These are phyloP conservation scores for Talaromyces funiculosus DNA, from an alignment of 2,329 filamentous ascomycete species.

Conservation along the genomic window DNA sequence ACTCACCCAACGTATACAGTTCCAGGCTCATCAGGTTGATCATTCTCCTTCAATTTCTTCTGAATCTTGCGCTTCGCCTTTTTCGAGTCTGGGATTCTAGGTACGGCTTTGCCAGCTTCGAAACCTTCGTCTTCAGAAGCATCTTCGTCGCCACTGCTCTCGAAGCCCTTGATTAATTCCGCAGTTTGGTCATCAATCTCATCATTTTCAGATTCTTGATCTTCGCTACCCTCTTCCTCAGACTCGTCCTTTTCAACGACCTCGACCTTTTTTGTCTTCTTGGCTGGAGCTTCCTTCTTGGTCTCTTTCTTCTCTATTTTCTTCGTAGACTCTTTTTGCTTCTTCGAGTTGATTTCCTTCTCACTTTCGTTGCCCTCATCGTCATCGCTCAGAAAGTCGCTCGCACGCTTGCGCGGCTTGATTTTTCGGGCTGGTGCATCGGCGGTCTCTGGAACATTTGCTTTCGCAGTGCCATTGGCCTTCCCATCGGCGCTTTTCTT, in stretches of 20 bases:
- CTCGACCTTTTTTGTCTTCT: constrained; percentile 19
- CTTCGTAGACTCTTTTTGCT: constrained; percentile 42
- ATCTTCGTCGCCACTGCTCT: constrained; percentile 50
- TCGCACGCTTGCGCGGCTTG: constrained; percentile 44
- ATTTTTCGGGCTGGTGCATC: constrained; percentile 30
- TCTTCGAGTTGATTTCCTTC: constrained; percentile 17
- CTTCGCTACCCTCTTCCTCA: constrained; percentile 8
- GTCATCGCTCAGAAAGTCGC: constrained; percentile 44
- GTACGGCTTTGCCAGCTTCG: constrained; percentile 41
- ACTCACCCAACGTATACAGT: constrained; percentile 75
- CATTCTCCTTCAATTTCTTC: constrained; percentile 46
- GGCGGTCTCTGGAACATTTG: constrained; percentile 25
- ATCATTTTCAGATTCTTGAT: constrained; percentile 30
- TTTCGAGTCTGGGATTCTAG: constrained; percentile 41
- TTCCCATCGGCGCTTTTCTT: constrained; percentile 22
- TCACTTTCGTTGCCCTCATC: constrained; percentile 31
- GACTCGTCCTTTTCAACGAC: constrained; percentile 23
- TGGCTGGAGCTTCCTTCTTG: constrained; percentile 35
- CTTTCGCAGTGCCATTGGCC: constrained; percentile 17
- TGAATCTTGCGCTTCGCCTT: constrained; percentile 47
- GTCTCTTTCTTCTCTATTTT: constrained; percentile 18
- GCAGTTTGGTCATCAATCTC: constrained; percentile 47
- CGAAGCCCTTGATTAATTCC: constrained; percentile 51
- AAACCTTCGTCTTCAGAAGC: constrained; percentile 40
- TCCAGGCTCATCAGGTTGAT: constrained; percentile 52